These are phyloP conservation scores for Penicillium sp. DNA, from an alignment of 2,329 filamentous ascomycete species.

Conservation along the genomic window DNA sequence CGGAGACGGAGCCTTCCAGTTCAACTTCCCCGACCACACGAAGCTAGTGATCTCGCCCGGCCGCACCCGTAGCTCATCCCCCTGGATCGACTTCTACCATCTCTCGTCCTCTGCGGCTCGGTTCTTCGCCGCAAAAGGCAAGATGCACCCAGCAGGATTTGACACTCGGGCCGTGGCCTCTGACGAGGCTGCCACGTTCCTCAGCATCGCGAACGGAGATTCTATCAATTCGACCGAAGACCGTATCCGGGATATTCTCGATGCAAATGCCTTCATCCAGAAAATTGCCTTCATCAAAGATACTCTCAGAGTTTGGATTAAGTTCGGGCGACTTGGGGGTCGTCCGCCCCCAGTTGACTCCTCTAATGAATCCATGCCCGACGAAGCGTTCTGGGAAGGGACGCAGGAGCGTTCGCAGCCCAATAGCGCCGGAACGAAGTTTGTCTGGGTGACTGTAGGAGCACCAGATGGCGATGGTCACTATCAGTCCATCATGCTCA, in stretches of 20 bases:
- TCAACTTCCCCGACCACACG: slow-evolving; percentile 54
- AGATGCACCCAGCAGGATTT: slow-evolving; percentile 45
- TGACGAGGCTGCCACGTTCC: slow-evolving; percentile 42
- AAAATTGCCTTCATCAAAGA: slow-evolving; percentile 44
- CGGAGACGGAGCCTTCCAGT: slow-evolving; percentile 50
- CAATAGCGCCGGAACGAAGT: slow-evolving; percentile 49
- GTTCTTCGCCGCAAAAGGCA: slow-evolving; percentile 42
- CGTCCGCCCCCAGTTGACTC: slow-evolving; percentile 21
- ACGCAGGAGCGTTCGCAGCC: slow-evolving; percentile 39
- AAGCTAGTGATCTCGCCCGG: slow-evolving; percentile 49
- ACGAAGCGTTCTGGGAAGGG: slow-evolving; percentile 43
- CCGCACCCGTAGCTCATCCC: slow-evolving; percentile 38
- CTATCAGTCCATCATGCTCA: slow-evolving; percentile 41
- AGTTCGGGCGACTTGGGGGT: slow-evolving; percentile 39
- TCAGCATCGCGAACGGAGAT: slow-evolving; percentile 40
- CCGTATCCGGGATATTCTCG: slow-evolving; percentile 42
- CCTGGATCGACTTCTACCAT: slow-evolving; percentile 50
- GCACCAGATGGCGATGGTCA: slow-evolving; percentile 48
- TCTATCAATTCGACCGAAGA: slow-evolving; percentile 35
- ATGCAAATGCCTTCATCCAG: slow-evolving; percentile 45
- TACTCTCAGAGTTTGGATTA: slow-evolving; percentile 43
- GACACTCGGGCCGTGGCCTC: slow-evolving; percentile 44
- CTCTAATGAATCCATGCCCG: slow-evolving; percentile 13
- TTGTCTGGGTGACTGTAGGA: slow-evolving; percentile 53
- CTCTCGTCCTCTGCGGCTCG: slow-evolving; percentile 47